phyloP scores from a whole-genome alignment of 1,284 basidiomycete genomes.

The Sporisorium sorghi region DNA sequence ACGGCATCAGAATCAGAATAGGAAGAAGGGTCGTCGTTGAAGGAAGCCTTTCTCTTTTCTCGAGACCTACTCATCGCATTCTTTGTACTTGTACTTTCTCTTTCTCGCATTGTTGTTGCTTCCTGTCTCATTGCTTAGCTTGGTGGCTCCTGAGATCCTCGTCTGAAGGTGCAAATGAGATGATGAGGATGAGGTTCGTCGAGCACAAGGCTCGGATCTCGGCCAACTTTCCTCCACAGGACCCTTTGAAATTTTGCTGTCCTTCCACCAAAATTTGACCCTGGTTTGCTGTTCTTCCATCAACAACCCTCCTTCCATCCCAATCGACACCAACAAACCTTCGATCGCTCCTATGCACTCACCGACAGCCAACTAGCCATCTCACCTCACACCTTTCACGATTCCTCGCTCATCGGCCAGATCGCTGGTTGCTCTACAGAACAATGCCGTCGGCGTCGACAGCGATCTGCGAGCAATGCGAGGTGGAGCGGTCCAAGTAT shows the following conservation, averaged over 20 bases:
- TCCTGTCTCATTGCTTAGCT: too few species aligned
- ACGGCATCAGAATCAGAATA: conserved; percentile 33
- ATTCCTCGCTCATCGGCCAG: too few species aligned
- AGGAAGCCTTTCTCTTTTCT: background rate
- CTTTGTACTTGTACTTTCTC: conserved; percentile 17
- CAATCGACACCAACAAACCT: background rate
- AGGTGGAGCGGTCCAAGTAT: conserved; percentile 24
- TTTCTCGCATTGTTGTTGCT: background rate
- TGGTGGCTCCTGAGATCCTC: too few species aligned
- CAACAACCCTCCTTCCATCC: background rate
- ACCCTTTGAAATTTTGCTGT: background rate
- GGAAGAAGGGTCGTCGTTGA: conserved; percentile 45
- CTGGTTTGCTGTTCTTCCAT: background rate
- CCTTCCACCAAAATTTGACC: background rate
- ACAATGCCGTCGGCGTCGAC: conserved; percentile 32
- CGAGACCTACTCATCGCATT: background rate
- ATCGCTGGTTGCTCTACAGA: too few species aligned
- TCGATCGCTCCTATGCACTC: background rate
- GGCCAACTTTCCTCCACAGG: background rate
- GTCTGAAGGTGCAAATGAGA: too few species aligned
- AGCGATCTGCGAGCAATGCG: conserved; percentile 16
- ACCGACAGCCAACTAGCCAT: too few species aligned
- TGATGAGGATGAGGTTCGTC: background rate
- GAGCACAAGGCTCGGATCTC: background rate
- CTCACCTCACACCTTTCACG: background rate